Percentiles rank a stretch among this genome's conserved stretches.
Conservation (phyloP, 2,329 filamentous ascomycete species). For the Fusarium sp. region DNA sequence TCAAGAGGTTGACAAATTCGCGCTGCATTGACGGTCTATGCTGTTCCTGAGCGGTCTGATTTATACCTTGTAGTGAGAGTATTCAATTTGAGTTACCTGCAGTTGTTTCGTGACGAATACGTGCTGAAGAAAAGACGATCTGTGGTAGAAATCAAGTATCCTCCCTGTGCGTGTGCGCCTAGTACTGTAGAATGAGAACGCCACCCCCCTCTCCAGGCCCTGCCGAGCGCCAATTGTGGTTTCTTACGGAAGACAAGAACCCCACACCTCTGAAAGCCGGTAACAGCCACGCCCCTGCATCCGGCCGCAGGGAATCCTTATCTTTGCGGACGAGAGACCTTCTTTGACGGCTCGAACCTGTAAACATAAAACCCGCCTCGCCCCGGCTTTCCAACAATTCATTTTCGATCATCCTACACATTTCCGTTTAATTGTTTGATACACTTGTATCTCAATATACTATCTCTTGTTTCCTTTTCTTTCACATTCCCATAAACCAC, state of each 20-base stretch:
- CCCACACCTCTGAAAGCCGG: conserved; percentile 40
- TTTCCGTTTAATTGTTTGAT: conserved; percentile 38
- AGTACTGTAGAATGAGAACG: not conserved
- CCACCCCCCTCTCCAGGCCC: conserved; percentile 27
- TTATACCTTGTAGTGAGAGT: not conserved
- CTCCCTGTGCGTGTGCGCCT: conserved; percentile 14
- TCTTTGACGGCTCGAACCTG: conserved; percentile 39
- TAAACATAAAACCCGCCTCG: conserved; percentile 48
- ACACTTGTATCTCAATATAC: conserved; percentile 33
- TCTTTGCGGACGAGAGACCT: conserved; percentile 42
- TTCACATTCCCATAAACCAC: conserved; percentile 10
- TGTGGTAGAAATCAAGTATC: conserved; percentile 31
- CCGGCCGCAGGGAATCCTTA: conserved; percentile 45
- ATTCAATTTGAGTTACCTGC: not conserved
- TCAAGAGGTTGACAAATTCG: not conserved
- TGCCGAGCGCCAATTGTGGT: conserved; percentile 36
- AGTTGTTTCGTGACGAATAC: conserved; percentile 5
- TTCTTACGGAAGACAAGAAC: conserved; percentile 20
- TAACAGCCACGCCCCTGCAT: conserved; percentile 49
- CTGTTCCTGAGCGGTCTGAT: not conserved
- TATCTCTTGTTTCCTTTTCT: conserved; percentile 8
- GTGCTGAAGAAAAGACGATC: conserved; percentile 7
- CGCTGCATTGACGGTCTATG: not conserved
- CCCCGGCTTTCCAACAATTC: conserved; percentile 33
- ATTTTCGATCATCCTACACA: conserved; percentile 44